Base-by-base conservation (phyloP, 202 grass and related monocot species). In the Setaria viridis region DNA sequence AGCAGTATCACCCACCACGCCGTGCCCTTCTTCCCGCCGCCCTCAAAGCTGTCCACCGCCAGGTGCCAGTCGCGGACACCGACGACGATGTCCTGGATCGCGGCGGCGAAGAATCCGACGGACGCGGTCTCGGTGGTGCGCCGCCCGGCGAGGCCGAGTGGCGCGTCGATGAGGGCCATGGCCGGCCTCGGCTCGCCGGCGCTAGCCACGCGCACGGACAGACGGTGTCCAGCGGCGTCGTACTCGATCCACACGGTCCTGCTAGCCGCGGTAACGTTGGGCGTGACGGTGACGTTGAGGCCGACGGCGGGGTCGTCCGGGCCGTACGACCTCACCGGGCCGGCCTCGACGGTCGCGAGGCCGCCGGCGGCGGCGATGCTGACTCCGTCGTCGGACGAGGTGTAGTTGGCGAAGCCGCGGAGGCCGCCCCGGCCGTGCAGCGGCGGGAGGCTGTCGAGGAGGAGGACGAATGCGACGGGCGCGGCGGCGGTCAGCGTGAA, bases 171-270 rank as follows among this genome's bases (percentile, higher is more conserved):
- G 16, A 74, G 30, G 0, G 67, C 66, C 13, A 6, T 5, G 0
- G 7, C 7, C 4, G 74, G 83, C 74, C 64, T 78, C 8, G 37
- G 2, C 21, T 73, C 21, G 3, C 59, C 85, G 0, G 21, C 85
- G 25, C 7, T 49, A 11, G 32, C 29, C 12, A 67, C n/a, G 85
- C 48, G 66, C 29, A 88, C 87, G 13, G 19, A n/a, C 67, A 84
- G 16, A 7, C 16, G 19, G 74, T 79, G 81, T 37, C 0, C 39
- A 19, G 3, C 49, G 81, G 87, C 81, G 67, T 19, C 15, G 75
- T 88, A 88, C 58, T 88, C 19, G 9, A 88, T 29, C 81, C 87
- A 88, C 47, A 88, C 74, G 11, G 80, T 55, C 4, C 39, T 11
- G 17, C 7, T 2, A 1, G 21, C 48, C 4, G 42, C 42, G 0